A percentile compares a stretch with the other conserved stretches of the same genome.
Conservation (phyloP, 2,329 filamentous ascomycete species). For the Ascochyta pisi region DNA sequence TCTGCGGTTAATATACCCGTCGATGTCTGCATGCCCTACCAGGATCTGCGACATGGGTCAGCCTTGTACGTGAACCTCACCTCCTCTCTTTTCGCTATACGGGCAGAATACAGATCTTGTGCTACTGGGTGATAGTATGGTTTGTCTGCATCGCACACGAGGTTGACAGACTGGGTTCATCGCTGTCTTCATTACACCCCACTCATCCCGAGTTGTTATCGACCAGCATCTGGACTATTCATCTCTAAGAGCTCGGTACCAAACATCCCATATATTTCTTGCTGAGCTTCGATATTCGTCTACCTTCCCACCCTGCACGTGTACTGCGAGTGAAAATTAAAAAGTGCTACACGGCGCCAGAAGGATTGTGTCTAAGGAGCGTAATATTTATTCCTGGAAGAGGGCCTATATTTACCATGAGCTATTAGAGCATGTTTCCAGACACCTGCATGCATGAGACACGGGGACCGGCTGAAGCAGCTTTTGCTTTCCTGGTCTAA, state of each 20-base stretch:
- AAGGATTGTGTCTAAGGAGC: neutral
- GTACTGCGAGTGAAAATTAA: neutral
- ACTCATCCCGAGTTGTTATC: neutral
- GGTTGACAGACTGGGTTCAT: neutral
- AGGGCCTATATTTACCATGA: neutral
- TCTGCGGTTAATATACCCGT: constrained; percentile 40
- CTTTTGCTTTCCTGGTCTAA: neutral
- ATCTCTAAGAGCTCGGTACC: constrained; percentile 2
- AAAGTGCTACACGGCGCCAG: neutral
- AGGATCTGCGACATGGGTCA: constrained; percentile 44
- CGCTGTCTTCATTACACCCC: neutral
- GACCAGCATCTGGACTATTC: constrained; percentile 16
- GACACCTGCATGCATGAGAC: neutral
- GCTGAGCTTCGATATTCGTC: neutral
- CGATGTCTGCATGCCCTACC: constrained; percentile 44
- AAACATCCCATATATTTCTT: neutral
- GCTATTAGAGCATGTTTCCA: neutral
- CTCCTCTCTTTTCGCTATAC: neutral
- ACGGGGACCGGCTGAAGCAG: neutral
- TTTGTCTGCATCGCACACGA: neutral
- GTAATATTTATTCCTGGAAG: neutral
- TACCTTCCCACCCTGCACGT: neutral
- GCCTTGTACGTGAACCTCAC: constrained; percentile 21
- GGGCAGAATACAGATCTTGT: neutral
- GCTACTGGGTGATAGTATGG: neutral